Conservation (phyloP, 2,329 filamentous ascomycete species). For the Blumeria hordei region DNA sequence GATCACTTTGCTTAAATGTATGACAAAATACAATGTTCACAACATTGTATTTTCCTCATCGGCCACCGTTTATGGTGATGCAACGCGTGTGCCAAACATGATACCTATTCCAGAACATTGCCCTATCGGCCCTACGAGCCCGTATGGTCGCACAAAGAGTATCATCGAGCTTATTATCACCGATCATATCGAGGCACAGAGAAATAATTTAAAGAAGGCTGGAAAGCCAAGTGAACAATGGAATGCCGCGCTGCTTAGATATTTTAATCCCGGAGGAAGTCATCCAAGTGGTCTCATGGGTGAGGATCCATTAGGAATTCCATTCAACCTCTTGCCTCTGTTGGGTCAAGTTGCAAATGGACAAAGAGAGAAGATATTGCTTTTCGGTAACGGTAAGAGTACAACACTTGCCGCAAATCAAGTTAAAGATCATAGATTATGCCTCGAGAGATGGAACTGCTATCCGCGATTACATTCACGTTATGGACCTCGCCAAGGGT, state of each 20-base stretch:
- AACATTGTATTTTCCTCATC: slow-evolving; percentile 99
- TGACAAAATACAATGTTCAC: slow-evolving; percentile 72
- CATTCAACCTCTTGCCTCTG: slow-evolving; percentile 84
- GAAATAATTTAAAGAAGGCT: slow-evolving; percentile 57
- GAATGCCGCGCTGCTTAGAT: slow-evolving; percentile 82
- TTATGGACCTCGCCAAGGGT: slow-evolving; percentile 67
- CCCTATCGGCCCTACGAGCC: slow-evolving; percentile 89
- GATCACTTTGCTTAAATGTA: slow-evolving; percentile 62
- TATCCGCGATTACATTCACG: slow-evolving; percentile 96
- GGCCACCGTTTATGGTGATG: slow-evolving; percentile 94
- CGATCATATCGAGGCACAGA: slow-evolving; percentile 71
- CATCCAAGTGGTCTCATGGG: slow-evolving; percentile 95
- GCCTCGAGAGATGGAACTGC: slow-evolving; percentile 71
- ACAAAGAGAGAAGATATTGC: slow-evolving; percentile 76
- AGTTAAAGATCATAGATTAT: slow-evolving; percentile 40
- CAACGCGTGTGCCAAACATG: slow-evolving; percentile 89
- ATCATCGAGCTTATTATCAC: slow-evolving; percentile 80
- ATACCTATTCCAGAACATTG: slow-evolving; percentile 96
- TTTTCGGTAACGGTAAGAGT: slow-evolving; percentile 68
- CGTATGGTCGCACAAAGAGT: slow-evolving; percentile 91
- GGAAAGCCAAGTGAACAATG: slow-evolving; percentile 58
- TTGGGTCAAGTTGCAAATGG: slow-evolving; percentile 91
- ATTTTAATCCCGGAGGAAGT: slow-evolving; percentile 92
- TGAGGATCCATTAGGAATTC: slow-evolving; percentile 86
- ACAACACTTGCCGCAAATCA: background rate